A percentile compares a stretch with the other conserved stretches of the same genome.
Evolutionary conservation across 2,329 filamentous ascomycete genomes (phyloP).

Genomic region (Tolypocladium ovalisporum): DNA sequence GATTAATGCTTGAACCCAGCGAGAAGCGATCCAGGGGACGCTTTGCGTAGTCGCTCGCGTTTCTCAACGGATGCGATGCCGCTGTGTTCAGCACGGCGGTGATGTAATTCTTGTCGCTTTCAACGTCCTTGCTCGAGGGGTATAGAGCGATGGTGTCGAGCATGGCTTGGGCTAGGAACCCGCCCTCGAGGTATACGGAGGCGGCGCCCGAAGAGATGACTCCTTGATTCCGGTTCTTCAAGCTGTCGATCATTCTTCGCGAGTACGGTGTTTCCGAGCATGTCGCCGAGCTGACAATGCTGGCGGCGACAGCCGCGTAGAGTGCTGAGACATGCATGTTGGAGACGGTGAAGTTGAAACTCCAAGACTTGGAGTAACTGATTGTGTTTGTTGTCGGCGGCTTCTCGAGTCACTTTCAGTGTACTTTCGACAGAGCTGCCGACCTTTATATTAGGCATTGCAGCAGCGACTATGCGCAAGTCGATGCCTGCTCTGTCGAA

Average conservation of each 20-base stretch:
- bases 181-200: conserved; percentile 12
- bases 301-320: background rate
- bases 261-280: background rate
- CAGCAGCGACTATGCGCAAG: background rate
- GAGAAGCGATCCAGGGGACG: conserved; percentile 13
- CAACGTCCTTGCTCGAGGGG: conserved; percentile 3
- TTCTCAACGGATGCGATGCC: conserved; percentile 4
- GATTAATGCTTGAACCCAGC: conserved; percentile 7
- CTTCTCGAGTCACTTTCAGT: background rate
- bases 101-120: conserved; percentile 6
- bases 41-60: conserved; percentile 5
- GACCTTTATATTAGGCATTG: background rate
- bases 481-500: background rate
- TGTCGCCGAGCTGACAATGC: background rate
- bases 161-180: conserved; percentile 10
- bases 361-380: background rate
- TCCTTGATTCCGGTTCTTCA: conserved; percentile 12
- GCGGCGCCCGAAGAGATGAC: conserved; percentile 9
- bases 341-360: background rate
- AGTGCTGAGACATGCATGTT: background rate
- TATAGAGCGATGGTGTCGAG: conserved; percentile 6
- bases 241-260: conserved; percentile 12
- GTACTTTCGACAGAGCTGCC: background rate
- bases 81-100: conserved; percentile 6
- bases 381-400: background rate